Conservation (phyloP, 495 filamentous ascomycete genomes). For the Hyphodiscus hymeniophilus region DNA sequence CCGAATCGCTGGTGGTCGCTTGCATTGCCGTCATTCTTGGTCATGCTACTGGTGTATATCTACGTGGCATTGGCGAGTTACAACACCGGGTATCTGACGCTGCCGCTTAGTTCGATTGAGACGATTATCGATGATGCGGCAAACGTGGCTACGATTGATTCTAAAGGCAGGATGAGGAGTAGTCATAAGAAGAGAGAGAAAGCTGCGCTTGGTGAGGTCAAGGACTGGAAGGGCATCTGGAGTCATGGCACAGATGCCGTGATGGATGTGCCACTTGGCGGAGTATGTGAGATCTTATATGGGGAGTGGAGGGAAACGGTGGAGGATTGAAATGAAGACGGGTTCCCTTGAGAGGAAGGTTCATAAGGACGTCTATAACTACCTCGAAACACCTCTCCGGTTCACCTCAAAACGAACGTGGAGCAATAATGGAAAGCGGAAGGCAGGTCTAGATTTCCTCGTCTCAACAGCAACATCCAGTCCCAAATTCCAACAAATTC, state of each 20-base stretch:
- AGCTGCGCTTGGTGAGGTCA: constrained; percentile 29
- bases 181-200: constrained; percentile 38
- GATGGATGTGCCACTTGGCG: constrained; percentile 92
- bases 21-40: constrained; percentile 81
- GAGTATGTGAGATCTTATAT: constrained; percentile 91
- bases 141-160: constrained; percentile 74
- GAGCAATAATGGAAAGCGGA: too few relatives aligned
- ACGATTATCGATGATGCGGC: constrained; percentile 89
- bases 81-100: constrained; percentile 81
- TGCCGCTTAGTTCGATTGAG: constrained; percentile 73
- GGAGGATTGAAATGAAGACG: constrained; percentile 19
- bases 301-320: constrained; percentile 40
- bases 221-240: constrained; percentile 76
- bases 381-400: too few relatives aligned
- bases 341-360: neutral
- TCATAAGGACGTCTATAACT: too few relatives aligned
- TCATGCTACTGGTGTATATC: constrained; percentile 83
- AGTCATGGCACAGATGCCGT: constrained; percentile 91
- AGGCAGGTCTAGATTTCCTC: too few relatives aligned
- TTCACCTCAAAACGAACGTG: too few relatives aligned
- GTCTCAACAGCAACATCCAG: constrained; percentile 6
- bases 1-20: constrained; percentile 96
- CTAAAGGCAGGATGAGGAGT: constrained; percentile 47
- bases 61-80: constrained; percentile 89
- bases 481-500: constrained; percentile 16